A percentile compares a stretch with the other conserved stretches of the same genome.
phyloP scores from a whole-genome alignment of 768 basidiomycete species.

The Leccinum subgranulosum region DNA sequence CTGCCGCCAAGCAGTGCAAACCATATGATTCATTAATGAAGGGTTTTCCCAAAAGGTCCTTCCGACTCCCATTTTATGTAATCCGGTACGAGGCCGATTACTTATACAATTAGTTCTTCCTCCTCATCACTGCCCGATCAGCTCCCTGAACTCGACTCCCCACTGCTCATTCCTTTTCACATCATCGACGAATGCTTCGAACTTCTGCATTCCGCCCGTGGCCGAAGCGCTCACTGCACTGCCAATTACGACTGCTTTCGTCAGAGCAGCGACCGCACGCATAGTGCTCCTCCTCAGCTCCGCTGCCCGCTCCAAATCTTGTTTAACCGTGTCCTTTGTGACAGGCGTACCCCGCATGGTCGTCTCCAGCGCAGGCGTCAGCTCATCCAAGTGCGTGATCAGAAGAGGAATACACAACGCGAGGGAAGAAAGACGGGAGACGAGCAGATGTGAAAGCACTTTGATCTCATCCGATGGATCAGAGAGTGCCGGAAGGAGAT shows the following conservation, averaged over 20 bases:
- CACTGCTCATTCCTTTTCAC: constrained; percentile 63
- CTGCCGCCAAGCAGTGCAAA: background rate
- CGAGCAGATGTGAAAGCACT: constrained; percentile 92
- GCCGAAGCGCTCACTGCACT: constrained; percentile 41
- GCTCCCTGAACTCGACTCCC: constrained; percentile 57
- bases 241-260: constrained; percentile 61
- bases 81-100: background rate
- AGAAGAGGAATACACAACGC: constrained; percentile 35
- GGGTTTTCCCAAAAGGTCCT: constrained; percentile 6
- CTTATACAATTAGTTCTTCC: background rate
- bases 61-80: constrained; percentile 7
- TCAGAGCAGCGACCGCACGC: constrained; percentile 82
- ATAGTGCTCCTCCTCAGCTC: constrained; percentile 91
- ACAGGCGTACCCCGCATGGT: constrained; percentile 87
- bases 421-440: constrained; percentile 86
- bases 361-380: constrained; percentile 78
- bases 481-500: constrained; percentile 76
- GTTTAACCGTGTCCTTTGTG: constrained; percentile 95
- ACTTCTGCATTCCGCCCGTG: constrained; percentile 40
- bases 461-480: constrained; percentile 98
- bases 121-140: constrained; percentile 24
- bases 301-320: constrained; percentile 81
- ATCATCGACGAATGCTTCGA: constrained; percentile 78
- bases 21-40: background rate
- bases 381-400: constrained; percentile 75